A percentile compares a stretch with the other conserved stretches of the same genome.
These are phyloP conservation scores for Vitis hybrid DNA, from an alignment of 177 flowering plant species.

Conservation along the genomic window DNA sequence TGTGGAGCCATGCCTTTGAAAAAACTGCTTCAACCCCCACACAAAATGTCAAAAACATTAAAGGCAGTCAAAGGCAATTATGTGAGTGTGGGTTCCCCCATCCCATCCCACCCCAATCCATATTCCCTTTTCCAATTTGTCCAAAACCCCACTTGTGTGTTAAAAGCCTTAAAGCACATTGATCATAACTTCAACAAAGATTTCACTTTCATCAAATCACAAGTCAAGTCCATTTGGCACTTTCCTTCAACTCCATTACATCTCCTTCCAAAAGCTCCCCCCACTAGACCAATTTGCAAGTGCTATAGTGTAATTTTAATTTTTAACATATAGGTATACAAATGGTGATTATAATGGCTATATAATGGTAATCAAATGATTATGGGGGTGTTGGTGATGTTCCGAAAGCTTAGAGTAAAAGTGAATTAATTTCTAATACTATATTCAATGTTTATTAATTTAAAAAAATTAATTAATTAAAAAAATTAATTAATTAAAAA, in stretches of 20 bases:
- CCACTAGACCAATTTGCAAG: too few species aligned
- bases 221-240: not conserved
- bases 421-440: too few species aligned
- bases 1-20: not conserved
- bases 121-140: not conserved
- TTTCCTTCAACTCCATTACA: too few species aligned
- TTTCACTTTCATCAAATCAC: not conserved
- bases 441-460: too few species aligned
- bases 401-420: too few species aligned
- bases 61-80: not conserved
- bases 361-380: too few species aligned
- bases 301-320: too few species aligned
- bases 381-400: too few species aligned
- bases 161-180: not conserved
- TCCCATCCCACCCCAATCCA: not conserved
- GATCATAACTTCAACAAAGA: not conserved
- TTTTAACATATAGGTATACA: too few species aligned
- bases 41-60: not conserved
- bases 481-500: too few species aligned
- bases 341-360: too few species aligned
- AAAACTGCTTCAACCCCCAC: not conserved
- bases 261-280: too few species aligned
- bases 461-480: fast-evolving
- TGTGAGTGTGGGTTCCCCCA: not conserved
- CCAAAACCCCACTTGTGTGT: not conserved